phyloP scores from a whole-genome alignment of 179 eudicot species.

The Beta lomatogona region DNA sequence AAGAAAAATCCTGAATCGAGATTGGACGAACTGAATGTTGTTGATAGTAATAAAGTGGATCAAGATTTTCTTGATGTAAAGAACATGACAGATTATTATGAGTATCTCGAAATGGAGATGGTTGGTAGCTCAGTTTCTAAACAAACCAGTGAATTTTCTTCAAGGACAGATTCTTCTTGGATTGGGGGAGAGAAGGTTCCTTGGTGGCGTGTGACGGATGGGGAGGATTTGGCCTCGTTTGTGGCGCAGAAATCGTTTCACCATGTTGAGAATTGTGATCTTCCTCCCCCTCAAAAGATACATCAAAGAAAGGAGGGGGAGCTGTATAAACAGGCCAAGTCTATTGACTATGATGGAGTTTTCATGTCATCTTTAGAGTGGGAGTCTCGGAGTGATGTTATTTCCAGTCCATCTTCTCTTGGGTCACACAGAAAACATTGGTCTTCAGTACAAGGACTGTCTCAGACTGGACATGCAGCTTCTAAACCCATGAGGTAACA shows the following conservation, averaged over 20 bases:
- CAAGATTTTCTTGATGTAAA: slow-evolving; percentile 45
- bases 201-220: slow-evolving; percentile 89
- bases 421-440: slow-evolving; percentile 31
- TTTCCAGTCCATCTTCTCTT: slow-evolving; percentile 30
- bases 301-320: slow-evolving; percentile 34
- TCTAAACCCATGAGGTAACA: slow-evolving; percentile 32
- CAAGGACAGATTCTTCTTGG: slow-evolving; percentile 47
- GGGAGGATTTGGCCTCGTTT: slow-evolving; percentile 68
- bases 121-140: slow-evolving; percentile 45
- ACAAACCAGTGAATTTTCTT: slow-evolving; percentile 41
- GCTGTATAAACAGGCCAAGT: slow-evolving; percentile 27
- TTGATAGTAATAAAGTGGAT: slow-evolving; percentile 30
- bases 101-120: slow-evolving; percentile 57
- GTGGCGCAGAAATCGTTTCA: slow-evolving; percentile 76
- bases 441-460: slow-evolving; percentile 32
- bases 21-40: slow-evolving; percentile 32
- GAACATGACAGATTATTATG: slow-evolving; percentile 55
- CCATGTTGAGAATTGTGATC: slow-evolving; percentile 80
- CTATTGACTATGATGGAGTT: slow-evolving; percentile 32
- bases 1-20: slow-evolving; percentile 36
- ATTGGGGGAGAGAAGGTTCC: slow-evolving; percentile 57
- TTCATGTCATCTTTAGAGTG: slow-evolving; percentile 36
- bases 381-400: slow-evolving; percentile 31
- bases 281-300: slow-evolving; percentile 65
- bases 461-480: slow-evolving; percentile 14